Evolutionary conservation across 2,329 filamentous ascomycete genomes (phyloP).

Genomic region (Diaporthe sp.): DNA sequence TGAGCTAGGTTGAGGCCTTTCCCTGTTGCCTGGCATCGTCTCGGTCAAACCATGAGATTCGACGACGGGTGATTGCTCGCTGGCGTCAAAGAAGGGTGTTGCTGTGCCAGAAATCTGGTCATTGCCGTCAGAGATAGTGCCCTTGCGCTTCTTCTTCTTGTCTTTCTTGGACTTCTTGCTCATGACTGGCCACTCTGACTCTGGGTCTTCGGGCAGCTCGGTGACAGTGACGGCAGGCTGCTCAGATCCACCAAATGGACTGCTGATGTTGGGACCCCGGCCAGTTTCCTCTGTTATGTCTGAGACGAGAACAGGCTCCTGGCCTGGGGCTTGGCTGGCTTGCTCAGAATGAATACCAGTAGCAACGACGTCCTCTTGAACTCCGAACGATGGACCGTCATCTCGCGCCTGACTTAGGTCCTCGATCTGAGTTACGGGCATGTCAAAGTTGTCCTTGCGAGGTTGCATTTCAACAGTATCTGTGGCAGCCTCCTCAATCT

Average conservation of each 20-base stretch:
- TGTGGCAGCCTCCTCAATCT: neutral
- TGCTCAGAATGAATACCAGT: neutral
- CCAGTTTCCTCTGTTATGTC: constrained; percentile 1
- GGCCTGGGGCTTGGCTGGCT: neutral
- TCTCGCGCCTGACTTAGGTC: neutral
- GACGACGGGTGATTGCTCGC: neutral
- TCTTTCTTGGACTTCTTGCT: constrained; percentile 54
- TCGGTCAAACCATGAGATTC: constrained; percentile 1
- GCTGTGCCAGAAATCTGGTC: constrained; percentile 15
- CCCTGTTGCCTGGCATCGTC: neutral
- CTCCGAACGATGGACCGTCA: neutral
- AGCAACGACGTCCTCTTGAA: neutral
- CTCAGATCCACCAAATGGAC: neutral
- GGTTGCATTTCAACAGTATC: neutral
- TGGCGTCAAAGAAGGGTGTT: constrained; percentile 23
- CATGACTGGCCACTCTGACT: constrained; percentile 42
- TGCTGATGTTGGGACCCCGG: neutral
- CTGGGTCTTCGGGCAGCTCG: constrained; percentile 41
- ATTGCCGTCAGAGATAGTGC: constrained; percentile 29
- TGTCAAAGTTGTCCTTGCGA: neutral
- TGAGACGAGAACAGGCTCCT: constrained; percentile 5
- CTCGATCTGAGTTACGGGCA: neutral
- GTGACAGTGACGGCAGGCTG: constrained; percentile 10
- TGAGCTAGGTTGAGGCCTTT: neutral
- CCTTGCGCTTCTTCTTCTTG: constrained; percentile 44